phyloP scores from a whole-genome alignment of 1,139 yeast species.

The Pneumocystis sp. region DNA sequence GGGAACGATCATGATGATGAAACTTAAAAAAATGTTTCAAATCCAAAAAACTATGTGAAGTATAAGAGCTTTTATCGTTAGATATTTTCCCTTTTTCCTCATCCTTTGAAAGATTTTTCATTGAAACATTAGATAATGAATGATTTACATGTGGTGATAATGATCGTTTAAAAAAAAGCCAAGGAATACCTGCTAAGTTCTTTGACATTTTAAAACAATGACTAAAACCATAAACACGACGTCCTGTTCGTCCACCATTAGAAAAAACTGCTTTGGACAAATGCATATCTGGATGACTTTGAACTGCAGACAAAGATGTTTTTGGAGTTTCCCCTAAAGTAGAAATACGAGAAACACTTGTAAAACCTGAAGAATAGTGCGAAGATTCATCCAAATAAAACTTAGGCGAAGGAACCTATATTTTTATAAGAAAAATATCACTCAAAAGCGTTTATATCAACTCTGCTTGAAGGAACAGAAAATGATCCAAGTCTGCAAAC shows the following conservation, averaged over 20 bases:
- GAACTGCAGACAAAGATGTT: not conserved
- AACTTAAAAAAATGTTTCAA: constrained; percentile 28
- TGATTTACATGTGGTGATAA: constrained; percentile 7
- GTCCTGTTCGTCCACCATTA: not conserved
- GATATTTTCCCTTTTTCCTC: not conserved
- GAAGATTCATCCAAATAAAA: not conserved
- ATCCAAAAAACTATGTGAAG: constrained; percentile 24
- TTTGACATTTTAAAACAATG: not conserved
- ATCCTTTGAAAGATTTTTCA: constrained; percentile 7
- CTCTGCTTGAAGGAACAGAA: not conserved
- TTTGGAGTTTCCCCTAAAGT: not conserved
- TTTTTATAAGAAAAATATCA: not conserved
- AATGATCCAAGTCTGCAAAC: not conserved
- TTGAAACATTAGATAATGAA: constrained; percentile 5
- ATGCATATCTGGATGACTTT: not conserved
- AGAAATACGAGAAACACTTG: not conserved
- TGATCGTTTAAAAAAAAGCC: constrained; percentile 8
- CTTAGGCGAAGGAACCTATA: not conserved
- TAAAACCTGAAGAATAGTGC: not conserved
- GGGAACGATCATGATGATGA: constrained; percentile 3
- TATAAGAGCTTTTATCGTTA: constrained; percentile 18
- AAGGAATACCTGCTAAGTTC: not conserved
- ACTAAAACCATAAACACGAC: not conserved
- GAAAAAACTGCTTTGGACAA: not conserved
- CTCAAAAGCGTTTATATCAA: not conserved